phyloP scores from a whole-genome alignment of 768 basidiomycete genomes.

The Boletellus ananas region DNA sequence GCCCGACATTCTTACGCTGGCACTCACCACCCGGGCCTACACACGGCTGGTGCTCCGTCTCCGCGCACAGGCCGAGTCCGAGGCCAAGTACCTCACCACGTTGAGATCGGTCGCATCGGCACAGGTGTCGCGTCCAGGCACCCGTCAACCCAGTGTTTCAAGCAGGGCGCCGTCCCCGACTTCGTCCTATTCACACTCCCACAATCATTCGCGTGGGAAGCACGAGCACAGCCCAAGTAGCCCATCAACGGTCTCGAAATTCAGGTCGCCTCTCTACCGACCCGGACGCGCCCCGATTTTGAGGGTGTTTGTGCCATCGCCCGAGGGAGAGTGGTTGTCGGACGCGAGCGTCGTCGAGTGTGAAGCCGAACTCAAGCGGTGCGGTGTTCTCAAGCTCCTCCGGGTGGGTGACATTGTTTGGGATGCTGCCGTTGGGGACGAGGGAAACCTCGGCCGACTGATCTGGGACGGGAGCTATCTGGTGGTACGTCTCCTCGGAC shows the following conservation, averaged over 20 bases:
- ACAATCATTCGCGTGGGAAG: slow-evolving; percentile 38
- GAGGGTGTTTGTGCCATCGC: slow-evolving; percentile 80
- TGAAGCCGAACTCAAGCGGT: slow-evolving; percentile 69
- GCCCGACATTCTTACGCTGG: slow-evolving; percentile 47
- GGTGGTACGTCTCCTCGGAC: slow-evolving; percentile 51
- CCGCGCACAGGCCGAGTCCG: slow-evolving; percentile 74
- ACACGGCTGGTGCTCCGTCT: slow-evolving; percentile 77
- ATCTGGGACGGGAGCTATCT: slow-evolving; percentile 90
- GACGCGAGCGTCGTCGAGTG: slow-evolving; percentile 79
- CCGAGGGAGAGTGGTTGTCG: slow-evolving; percentile 83
- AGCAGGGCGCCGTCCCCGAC: slow-evolving; percentile 70
- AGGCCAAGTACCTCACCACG: slow-evolving; percentile 26
- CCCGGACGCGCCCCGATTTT: slow-evolving; percentile 70
- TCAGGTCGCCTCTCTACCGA: slow-evolving; percentile 70
- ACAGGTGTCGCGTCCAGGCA: slow-evolving; percentile 24
- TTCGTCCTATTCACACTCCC: slow-evolving; percentile 35
- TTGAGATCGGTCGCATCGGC: slow-evolving; percentile 7
- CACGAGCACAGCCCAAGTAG: slow-evolving; percentile 18
- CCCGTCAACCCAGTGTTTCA: slow-evolving; percentile 40
- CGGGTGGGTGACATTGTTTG: slow-evolving; percentile 80
- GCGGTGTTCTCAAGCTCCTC: slow-evolving; percentile 50
- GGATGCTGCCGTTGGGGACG: slow-evolving; percentile 84
- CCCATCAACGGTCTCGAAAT: slow-evolving; percentile 28
- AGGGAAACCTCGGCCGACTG: slow-evolving; percentile 78
- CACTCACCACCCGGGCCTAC: slow-evolving; percentile 68